Evolutionary conservation across 2,329 filamentous ascomycete genomes (phyloP), one percentile per base, ranked within the genome.

Genomic region (Escovopsis weberi): DNA sequence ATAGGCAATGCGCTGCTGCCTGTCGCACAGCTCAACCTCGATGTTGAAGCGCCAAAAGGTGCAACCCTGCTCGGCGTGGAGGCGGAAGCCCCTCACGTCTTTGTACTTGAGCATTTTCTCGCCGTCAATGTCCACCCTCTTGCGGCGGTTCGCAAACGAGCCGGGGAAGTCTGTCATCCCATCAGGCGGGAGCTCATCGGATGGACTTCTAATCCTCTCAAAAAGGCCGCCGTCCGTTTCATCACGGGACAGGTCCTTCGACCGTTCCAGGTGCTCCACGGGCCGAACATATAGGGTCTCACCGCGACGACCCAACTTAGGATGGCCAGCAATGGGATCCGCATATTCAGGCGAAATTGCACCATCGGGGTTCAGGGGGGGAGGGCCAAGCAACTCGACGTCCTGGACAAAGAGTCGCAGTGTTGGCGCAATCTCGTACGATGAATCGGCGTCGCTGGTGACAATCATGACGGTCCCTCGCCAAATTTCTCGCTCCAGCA

Each of bases 11-110:
- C 89, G 81, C 53, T 88, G 78, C 61, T 96, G 85, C 45, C 70
- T 73, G 18, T 78, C 70, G 4, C 74, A 72, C 12, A 98, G 74
- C 61, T 98, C 89, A 40, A 98, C 74, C 59, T 96, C 89, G 39
- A 98, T 73, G 56, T 87, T 94, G 70, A 96, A 98, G 36, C 87
- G 77, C 91, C 91, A 98, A 62, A 98, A 98, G 0, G 91, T 98
- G 47, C 82, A 79, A 36, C 89, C 89, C 45, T 82, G 74, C 57
- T 94, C 91, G 1, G 78, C 72, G 54, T 95, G 88, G 11, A 98
- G 72, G 19, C 86, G 78, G 53, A 85, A 78, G 1, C 85, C 91
- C 46, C 78, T 72, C 6, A 95, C 76, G 54, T 95, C 88, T 54
- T 82, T 85, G 58, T 84, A 87, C 58, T 85, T 84, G 39, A 80